These are phyloP conservation scores for Ophiostoma sp. DNA, from an alignment of 2,329 filamentous ascomycete species.

Conservation along the genomic window DNA sequence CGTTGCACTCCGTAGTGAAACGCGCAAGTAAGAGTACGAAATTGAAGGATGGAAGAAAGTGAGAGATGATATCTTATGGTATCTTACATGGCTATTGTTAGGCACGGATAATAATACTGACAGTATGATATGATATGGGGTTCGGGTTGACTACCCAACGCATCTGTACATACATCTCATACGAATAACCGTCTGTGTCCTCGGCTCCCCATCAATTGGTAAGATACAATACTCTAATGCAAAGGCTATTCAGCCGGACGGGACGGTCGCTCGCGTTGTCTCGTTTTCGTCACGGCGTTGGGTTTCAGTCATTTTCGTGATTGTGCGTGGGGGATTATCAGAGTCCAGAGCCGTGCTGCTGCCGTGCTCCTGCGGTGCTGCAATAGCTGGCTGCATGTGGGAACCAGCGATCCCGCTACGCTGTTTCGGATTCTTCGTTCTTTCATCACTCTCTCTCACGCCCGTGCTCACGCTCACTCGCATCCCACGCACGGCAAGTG, in stretches of 20 bases:
- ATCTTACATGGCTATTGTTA: neutral
- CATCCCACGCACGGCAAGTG: slow-evolving; percentile 8
- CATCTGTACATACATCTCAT: too few species aligned
- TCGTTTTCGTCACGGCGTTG: slow-evolving; percentile 5
- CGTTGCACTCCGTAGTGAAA: neutral
- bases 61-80: neutral
- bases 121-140: too few species aligned
- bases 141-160: too few species aligned
- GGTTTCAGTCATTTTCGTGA: slow-evolving; percentile 7
- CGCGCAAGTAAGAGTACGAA: neutral
- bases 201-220: too few species aligned
- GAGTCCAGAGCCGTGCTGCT: too few species aligned
- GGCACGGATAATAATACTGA: too few species aligned
- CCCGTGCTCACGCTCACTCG: neutral
- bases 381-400: neutral
- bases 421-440: neutral
- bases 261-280: neutral
- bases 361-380: too few species aligned
- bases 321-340: neutral
- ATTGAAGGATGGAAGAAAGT: neutral
- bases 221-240: neutral
- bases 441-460: neutral
- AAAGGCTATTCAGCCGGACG: neutral
- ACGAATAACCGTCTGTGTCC: too few species aligned
- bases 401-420: neutral